Percentiles rank a stretch among this genome's conserved stretches.
phyloP scores from a whole-genome alignment of 2,329 filamentous ascomycete species.

The Emmonsia crescens region DNA sequence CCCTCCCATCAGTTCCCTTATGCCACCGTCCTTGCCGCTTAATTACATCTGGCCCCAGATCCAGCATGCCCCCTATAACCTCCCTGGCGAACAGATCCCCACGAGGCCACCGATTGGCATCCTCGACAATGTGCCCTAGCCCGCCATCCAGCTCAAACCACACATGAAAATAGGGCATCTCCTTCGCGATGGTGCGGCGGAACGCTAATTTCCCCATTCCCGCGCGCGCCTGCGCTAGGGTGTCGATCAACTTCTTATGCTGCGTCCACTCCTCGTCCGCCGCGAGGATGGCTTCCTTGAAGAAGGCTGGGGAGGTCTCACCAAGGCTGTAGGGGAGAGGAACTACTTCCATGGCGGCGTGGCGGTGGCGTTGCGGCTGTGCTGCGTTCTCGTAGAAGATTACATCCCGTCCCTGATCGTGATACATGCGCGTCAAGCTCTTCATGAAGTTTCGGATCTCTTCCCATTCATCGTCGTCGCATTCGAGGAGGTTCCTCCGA shows the following conservation, averaged over 20 bases:
- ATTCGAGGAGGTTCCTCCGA: slow-evolving; percentile 82
- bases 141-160: slow-evolving; percentile 94
- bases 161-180: slow-evolving; percentile 97
- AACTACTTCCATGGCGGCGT: slow-evolving; percentile 76
- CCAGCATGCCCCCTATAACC: slow-evolving; percentile 84
- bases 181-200: slow-evolving; percentile 70
- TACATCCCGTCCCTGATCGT: slow-evolving; percentile 82
- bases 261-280: slow-evolving; percentile 91
- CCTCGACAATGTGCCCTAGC: slow-evolving; percentile 84
- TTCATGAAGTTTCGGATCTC: slow-evolving; percentile 99
- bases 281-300: slow-evolving; percentile 82
- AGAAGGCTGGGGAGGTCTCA: slow-evolving; percentile 85
- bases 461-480: slow-evolving; percentile 98
- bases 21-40: slow-evolving; percentile 86
- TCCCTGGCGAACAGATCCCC: slow-evolving; percentile 91
- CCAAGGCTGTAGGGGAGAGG: slow-evolving; percentile 87
- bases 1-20: slow-evolving; percentile 52
- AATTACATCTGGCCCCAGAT: slow-evolving; percentile 67
- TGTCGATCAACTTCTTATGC: slow-evolving; percentile 91
- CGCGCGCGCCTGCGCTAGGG: slow-evolving; percentile 44
- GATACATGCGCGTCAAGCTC: slow-evolving; percentile 83
- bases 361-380: slow-evolving; percentile 61
- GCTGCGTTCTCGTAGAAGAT: slow-evolving; percentile 98
- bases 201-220: slow-evolving; percentile 75
- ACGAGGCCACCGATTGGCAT: slow-evolving; percentile 70